These are phyloP conservation scores for Vinca minor DNA, from an alignment of 257 asterid genomes.

Conservation along the genomic window DNA sequence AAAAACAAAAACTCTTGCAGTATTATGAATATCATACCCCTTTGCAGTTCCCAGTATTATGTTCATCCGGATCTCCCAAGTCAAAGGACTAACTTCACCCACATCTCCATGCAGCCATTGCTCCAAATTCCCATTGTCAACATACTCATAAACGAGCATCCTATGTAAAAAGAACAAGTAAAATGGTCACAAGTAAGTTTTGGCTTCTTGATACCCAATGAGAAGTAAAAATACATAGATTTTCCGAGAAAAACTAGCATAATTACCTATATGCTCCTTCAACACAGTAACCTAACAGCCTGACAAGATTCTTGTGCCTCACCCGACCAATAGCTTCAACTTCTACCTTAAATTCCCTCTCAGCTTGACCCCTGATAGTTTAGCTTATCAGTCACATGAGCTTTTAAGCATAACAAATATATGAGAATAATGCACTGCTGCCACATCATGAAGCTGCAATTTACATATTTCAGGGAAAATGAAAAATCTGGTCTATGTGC, in stretches of 20 bases:
- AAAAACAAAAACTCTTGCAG: not conserved
- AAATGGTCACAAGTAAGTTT: constrained; percentile 5
- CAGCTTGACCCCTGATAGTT: constrained; percentile 81
- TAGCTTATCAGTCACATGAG: constrained; percentile 9
- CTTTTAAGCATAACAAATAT: constrained; percentile 13
- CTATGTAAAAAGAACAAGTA: constrained; percentile 23
- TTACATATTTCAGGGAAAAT: not conserved
- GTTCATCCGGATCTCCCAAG: constrained; percentile 80
- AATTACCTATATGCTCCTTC: constrained; percentile 93
- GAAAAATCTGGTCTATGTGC: not conserved
- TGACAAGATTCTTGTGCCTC: constrained; percentile 90
- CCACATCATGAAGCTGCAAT: not conserved
- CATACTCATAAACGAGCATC: constrained; percentile 94
- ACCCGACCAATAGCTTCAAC: constrained; percentile 93
- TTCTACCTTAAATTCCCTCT: constrained; percentile 90
- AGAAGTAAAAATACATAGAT: not conserved
- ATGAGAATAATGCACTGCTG: constrained; percentile 13
- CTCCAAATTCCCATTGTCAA: constrained; percentile 84
- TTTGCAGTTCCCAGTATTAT: constrained; percentile 79
- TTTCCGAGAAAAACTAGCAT: not conserved
- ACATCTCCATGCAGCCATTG: constrained; percentile 99
- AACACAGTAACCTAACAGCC: constrained; percentile 86
- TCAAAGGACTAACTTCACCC: constrained; percentile 82
- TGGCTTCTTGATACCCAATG: constrained; percentile 11
- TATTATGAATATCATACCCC: constrained; percentile 41